Conservation (phyloP, 345 rosid species). For the Hibiscus trionum region DNA sequence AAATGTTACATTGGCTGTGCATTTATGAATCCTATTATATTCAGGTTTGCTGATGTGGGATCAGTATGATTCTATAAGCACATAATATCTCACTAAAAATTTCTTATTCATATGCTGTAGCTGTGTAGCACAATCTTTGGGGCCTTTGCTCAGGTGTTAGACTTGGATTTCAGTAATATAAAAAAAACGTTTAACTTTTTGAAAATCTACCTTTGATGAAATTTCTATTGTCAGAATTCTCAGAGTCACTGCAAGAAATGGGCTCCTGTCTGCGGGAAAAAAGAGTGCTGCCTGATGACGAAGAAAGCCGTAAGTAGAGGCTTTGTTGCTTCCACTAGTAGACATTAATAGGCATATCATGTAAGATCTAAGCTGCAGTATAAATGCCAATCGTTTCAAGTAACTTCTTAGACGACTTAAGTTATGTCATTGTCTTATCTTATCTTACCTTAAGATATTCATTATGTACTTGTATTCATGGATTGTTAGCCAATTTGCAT, state of each 20-base stretch:
- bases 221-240: constrained; percentile 58
- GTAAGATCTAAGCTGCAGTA: constrained; percentile 4
- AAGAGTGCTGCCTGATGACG: constrained; percentile 56
- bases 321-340: neutral
- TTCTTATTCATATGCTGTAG: neutral
- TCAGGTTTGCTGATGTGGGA: neutral
- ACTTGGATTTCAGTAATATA: neutral
- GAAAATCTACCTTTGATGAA: neutral
- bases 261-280: constrained; percentile 77
- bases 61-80: neutral
- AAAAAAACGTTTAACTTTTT: neutral
- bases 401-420: neutral
- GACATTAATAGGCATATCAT: neutral
- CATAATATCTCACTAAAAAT: neutral
- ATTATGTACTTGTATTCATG: neutral
- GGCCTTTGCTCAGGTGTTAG: neutral
- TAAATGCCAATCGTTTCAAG: neutral
- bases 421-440: neutral
- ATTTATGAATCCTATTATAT: neutral
- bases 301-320: constrained; percentile 57
- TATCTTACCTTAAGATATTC: neutral
- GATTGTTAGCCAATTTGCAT: neutral
- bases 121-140: neutral
- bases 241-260: constrained; percentile 90
- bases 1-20: neutral